Evolutionary conservation across 495 filamentous ascomycete species (phyloP), one percentile per base, ranked within the genome.

Genomic region (Lasiosphaeria hispida): DNA sequence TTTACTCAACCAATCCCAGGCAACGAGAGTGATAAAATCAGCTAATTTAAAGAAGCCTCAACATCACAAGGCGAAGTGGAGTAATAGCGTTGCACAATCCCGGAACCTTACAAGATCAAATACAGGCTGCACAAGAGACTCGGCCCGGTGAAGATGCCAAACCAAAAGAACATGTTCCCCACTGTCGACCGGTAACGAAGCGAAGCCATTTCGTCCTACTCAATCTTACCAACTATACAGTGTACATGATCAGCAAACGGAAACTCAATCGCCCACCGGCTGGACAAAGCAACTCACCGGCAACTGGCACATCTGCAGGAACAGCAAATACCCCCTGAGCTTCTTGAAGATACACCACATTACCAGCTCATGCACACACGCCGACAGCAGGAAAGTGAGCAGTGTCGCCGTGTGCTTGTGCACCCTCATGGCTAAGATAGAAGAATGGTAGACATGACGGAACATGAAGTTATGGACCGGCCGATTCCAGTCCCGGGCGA

Each of bases 321-420:
- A 68, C 8, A 91, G 76, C 59, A 92, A 67, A 62, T 91, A 90
- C 6, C 88, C 88, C 36, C 88, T 75, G 19, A 91, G 78, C 61
- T 89, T 88, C 72, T 85, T 85, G 64, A 91, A 91, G 53, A 91
- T 81, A 52, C 85, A 85, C 74, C 84, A 83, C 88, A 91, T 91
- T 59, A 90, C 75, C 37, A 90, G 73, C 68, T 91, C 88, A 62
- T 91, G 88, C 17, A 89, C 80, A 57, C 83, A 78, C 1, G 87
- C 86, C 11, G 77, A 82, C 10, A 91, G 66, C 49, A 90, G 77
- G 64, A 91, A 91, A 7, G 88, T 91, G 30, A 88, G 80, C 15
- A 90, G 75, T 35, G 87, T 90, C 8, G 88, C 88, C n/a, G 82
- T 82, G 55, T 80, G 75, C 65, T 84, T 84, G 59, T 83, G 82